Base-by-base conservation (phyloP, 2,329 filamentous ascomycete genomes). In the Colletotrichum sp. region DNA sequence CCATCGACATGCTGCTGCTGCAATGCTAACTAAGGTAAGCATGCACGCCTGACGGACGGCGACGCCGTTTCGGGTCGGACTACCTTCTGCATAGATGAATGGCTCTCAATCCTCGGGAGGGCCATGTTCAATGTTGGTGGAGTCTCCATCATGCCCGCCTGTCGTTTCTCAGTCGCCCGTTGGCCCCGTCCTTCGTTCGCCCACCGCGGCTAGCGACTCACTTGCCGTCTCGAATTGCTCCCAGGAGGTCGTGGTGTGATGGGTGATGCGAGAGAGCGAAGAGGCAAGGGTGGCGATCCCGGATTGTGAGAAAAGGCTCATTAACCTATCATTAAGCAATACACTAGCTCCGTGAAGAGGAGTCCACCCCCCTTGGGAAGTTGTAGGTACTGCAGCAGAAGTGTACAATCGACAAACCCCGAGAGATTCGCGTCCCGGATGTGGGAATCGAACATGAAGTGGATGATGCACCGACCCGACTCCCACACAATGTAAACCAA, bases 301-400 rank as follows among this genome's bases (percentile, higher is more conserved):
- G 15, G 30, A 15, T 67, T 16, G 55, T 18, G 10, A 34, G 34
- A 32, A 34, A 12, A 62, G 26, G 36, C 64, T 52, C 55, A 30
- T 34, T 62, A 28, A 66, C 63, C 34, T 72, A 24, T 72, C 30
- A 62, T 72, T 69, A 69, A 72, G 55, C 63, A 72, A 69, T 68
- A 69, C 16, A 62, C 63, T 69, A 69, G 6, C 26, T 34, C 52
- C 12, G 16, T 16, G 12, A 32, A 34, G n/a, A 16, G 21, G 26
- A 49, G 10, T 26, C 18, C 18, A 6, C 3, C 26, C 32, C 34
- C 49, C 63, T 24, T 28, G 28, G 6, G 6, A 32, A 21, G 39
- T n/a, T n/a, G 39, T 44, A 44, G 28, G 6, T 21, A n/a, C 63
- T 21, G 24, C 26, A 30, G 24, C 21, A 30, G 63, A 24, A 49